Base-by-base conservation (phyloP, 1,139 yeast species). In the Saccharomyces hybrid region DNA sequence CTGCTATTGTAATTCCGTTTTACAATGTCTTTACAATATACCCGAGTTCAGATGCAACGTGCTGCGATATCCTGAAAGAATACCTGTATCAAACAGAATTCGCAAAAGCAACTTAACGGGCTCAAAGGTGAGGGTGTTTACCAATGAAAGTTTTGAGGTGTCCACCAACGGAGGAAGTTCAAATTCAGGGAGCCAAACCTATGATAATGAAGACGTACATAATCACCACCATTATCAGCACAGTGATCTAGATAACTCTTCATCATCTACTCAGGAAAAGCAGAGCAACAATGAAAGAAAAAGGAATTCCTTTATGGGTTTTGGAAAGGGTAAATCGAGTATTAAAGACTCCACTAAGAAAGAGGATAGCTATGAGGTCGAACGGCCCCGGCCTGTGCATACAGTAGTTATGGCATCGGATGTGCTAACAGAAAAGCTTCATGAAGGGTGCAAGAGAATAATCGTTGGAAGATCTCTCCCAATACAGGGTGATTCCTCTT, bases 11-110 rank as follows among this genome's bases (percentile, higher is more conserved):
- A 20, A 20, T 20, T 20, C 23, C 23, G 23, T 20, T 20, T 20
- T 20, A 3, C 23, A 20, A 20, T 20, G 23, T 20, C 23, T 20
- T 20, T 20, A 20, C 23, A 20, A 20, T 20, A 20, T 20, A 20
- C 23, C 80, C 48, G 79, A 77, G 28, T 89, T 93, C 64, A 78
- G 98, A 50, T 73, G 76, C 28, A 78, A 79, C 52, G 73, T 93
- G 5, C 66, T 83, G 49, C 69, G 72, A 30, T 75, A 77, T 59
- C 84, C 85, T 1, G 57, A 56, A 2, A 63, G 72, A 20, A 20
- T 20, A 46, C 46, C 47, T 38, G 30, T 38, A 32, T 0, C 28
- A 25, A 47, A 16, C 11, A 51, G 53, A 14, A 46, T 41, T 5
- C 53, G 50, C 4, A 32, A 32, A 51, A 23, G 47, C 31, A 27